phyloP scores from a whole-genome alignment of 306 rosid species.

The Dalbergia cochinchinensis region DNA sequence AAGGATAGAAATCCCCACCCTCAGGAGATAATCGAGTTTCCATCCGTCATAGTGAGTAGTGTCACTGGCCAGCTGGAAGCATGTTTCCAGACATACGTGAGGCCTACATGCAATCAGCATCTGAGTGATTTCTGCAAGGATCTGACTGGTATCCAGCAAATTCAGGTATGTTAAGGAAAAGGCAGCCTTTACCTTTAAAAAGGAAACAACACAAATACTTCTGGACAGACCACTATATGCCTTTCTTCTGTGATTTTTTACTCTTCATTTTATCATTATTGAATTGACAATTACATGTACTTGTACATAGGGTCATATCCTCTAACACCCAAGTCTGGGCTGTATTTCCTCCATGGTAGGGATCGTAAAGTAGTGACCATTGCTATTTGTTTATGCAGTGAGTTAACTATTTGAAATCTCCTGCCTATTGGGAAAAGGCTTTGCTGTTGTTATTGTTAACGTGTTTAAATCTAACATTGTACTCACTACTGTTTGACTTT shows the following conservation, averaged over 20 bases:
- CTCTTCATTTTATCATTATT: too few relatives aligned
- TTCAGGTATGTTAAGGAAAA: constrained; percentile 73
- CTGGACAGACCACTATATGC: too few relatives aligned
- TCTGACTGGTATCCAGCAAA: constrained; percentile 94
- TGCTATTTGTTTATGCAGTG: constrained; percentile 10
- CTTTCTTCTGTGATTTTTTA: too few relatives aligned
- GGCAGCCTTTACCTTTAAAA: constrained; percentile 31
- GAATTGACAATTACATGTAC: too few relatives aligned
- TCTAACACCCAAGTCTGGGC: background rate
- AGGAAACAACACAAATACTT: constrained; percentile 5
- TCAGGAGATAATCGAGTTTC: constrained; percentile 95
- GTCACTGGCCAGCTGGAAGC: constrained; percentile 93
- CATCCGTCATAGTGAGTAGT: constrained; percentile 93
- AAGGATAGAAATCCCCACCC: constrained; percentile 90
- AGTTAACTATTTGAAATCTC: background rate
- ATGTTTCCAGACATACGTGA: constrained; percentile 91
- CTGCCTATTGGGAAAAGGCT: background rate
- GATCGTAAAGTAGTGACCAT: background rate
- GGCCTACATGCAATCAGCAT: constrained; percentile 85
- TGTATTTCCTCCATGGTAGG: constrained; percentile 1
- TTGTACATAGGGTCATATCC: too few relatives aligned
- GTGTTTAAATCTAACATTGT: constrained; percentile 7
- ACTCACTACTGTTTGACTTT: background rate
- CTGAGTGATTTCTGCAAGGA: constrained; percentile 93
- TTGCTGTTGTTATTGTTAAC: background rate